Base-by-base conservation (phyloP, 257 asterid genomes). In the Parsonsia alboflavescens region DNA sequence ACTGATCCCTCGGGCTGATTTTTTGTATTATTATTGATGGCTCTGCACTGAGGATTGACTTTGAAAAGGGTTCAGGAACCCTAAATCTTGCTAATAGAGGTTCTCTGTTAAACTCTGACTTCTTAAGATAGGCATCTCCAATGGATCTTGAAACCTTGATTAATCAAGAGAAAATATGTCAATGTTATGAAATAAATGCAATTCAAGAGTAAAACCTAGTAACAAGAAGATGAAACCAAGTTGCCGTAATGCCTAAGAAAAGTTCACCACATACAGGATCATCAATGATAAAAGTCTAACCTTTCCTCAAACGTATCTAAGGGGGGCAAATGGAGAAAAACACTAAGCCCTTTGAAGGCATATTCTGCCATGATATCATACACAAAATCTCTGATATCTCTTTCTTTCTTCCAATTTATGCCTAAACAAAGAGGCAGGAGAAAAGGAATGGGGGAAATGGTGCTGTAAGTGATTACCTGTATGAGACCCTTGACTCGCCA, bases 401-500 rank as follows among this genome's bases (percentile, higher is more conserved):
- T 26, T 21, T 54, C 28, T 21, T 21, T 54, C 36, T 59, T 28
- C 42, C 66, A 59, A 26, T 26, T 11, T 41, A 26, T 26, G 0
- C 12, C 42, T 12, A 59, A 22, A 59, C 33, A 59, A 26, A 59
- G n/a, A 21, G 39, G 50, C 16, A 36, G 30, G 44, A 12, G 70
- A 42, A 41, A 22, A 66, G 21, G 44, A 1, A 7, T 66, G 71
- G 71, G 30, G 24, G 39, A 33, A 26, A 53, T 71, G 64, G 24
- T 0, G 4, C 50, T 53, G 21, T 17, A 28, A 28, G 26, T 39
- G 15, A 76, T 24, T 80, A 94, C 99, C 96, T 95, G 99, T 77
- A 95, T 95, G 79, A 95, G 80, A 19, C 99, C 98, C 90, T 90
- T 95, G 4, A 95, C 98, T 0, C 98, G 97, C 99, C 99, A 95